Percentiles rank a stretch among this genome's conserved stretches.
phyloP scores from a whole-genome alignment of 306 rosid genomes.

The Leucaena leucocephala region DNA sequence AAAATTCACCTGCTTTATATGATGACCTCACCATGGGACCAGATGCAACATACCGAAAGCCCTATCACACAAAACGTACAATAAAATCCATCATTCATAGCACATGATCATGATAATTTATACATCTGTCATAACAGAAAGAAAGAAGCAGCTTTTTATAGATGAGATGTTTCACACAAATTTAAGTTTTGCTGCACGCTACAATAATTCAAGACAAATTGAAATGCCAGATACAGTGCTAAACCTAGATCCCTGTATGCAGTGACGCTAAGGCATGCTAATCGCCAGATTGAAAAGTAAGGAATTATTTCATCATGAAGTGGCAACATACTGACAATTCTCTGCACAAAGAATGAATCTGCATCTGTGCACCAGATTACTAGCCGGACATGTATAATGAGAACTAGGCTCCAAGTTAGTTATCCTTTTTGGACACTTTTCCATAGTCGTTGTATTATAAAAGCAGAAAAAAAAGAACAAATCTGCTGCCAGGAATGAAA shows the following conservation, averaged over 20 bases:
- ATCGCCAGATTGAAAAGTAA: background rate
- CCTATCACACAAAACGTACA: constrained; percentile 46
- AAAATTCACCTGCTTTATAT: constrained; percentile 77
- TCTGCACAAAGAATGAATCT: constrained; percentile 2
- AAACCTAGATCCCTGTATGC: background rate
- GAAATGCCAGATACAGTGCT: background rate
- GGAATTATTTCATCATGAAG: background rate
- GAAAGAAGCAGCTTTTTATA: background rate
- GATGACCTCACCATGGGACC: constrained; percentile 86
- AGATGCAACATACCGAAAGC: constrained; percentile 74
- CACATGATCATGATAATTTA: background rate
- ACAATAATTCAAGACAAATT: background rate
- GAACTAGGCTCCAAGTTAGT: background rate
- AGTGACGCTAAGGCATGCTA: background rate
- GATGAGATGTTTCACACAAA: background rate
- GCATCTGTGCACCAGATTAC: background rate
- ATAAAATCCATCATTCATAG: background rate
- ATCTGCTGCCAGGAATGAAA: background rate
- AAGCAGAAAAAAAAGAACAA: background rate
- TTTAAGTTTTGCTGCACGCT: constrained; percentile 15
- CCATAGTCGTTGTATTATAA: background rate
- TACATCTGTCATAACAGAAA: constrained; percentile 3
- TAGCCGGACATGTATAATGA: background rate
- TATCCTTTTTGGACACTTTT: background rate
- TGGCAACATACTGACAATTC: background rate